Evolutionary conservation across 208 protist genomes (phyloP).

Genomic region (Wallacemonas collosoma): DNA sequence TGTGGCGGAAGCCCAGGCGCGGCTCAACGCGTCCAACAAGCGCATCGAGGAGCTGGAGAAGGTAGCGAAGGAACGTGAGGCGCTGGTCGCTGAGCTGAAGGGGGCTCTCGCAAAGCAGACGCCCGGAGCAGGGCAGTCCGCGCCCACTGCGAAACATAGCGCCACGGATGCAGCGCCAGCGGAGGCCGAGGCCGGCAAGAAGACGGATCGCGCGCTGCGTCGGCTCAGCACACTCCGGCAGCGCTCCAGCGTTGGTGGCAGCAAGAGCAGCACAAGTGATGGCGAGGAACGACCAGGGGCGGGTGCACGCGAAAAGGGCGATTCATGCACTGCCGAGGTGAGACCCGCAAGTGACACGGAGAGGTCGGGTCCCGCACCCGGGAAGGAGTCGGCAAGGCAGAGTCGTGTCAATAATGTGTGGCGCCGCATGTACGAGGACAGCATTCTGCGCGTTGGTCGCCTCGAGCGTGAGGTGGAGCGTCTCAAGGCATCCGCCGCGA

Average conservation of each 20-base stretch:
- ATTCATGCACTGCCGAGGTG: too few relatives aligned
- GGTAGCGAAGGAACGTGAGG: conserved; percentile 20
- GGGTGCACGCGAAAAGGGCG: neutral
- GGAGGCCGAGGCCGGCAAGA: neutral
- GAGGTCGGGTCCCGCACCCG: neutral
- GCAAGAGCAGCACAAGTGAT: neutral
- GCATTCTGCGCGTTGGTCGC: conserved; percentile 20
- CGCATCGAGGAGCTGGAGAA: conserved; percentile 15
- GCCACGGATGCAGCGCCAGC: too few relatives aligned
- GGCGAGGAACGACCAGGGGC: neutral
- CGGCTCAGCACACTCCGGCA: conserved; percentile 10
- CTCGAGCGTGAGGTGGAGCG: conserved; percentile 34
- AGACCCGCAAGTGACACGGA: too few relatives aligned
- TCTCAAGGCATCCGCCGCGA: conserved; percentile 6
- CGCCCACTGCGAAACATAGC: neutral
- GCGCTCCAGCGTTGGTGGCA: neutral
- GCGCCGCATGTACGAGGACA: conserved; percentile 32
- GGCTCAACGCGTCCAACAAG: conserved; percentile 2
- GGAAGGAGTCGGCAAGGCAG: neutral
- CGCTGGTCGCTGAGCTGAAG: conserved; percentile 21
- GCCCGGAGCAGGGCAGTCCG: neutral
- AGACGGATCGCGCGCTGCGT: neutral
- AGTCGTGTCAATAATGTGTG: conserved; percentile 16
- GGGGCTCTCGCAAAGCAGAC: too few relatives aligned
- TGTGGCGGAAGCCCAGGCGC: conserved; percentile 7